Base-by-base conservation (phyloP, 2,329 filamentous ascomycete genomes). In the Cladosporium sp. region DNA sequence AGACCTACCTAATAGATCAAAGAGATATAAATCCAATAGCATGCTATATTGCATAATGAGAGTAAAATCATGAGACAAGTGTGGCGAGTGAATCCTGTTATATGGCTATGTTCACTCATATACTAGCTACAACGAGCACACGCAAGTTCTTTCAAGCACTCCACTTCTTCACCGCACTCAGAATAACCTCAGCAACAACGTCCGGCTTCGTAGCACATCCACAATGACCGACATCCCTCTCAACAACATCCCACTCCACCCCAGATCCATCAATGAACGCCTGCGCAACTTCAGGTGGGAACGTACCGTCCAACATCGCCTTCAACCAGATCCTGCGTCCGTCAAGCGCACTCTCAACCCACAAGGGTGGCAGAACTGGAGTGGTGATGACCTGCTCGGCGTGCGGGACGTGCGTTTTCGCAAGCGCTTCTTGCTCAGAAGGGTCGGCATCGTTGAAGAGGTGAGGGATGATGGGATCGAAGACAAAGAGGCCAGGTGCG, bases 171-270 rank as follows among this genome's bases (percentile, higher is more conserved):
- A 35, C 51, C 6, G 47, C 55, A 3, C 45, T 42, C 34, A 53
- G n/a, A 44, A 60, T 39, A 17, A 58, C 50, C 34, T 42, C 49
- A 13, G 60, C 60, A 32, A 62, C 52, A 22, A 52, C 55, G 10
- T 48, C 47, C 6, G 58, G 55, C 40, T 50, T 22, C 40, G 50
- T 40, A 28, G 58, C 57, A 36, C 60, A 62, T 6, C 50, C 60
- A 42, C 55, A 60, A 54, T 60, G 60, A 12, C 60, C 60, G 4
- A 49, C 56, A 12, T 60, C 55, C 44, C 59, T 40, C 48, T 62
- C 60, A 28, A 49, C 55, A 22, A 60, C 19, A 3, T 58, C 60
- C 58, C 58, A 62, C n/a, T 58, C 42, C n/a, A 60, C 52, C 1
- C 58, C 56, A 3, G 48, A 56, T 0, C 52, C 56, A 36, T 58